A percentile compares a stretch with the other conserved stretches of the same genome.
Conservation (phyloP, 306 rosid genomes). For the Castanea crenata region DNA sequence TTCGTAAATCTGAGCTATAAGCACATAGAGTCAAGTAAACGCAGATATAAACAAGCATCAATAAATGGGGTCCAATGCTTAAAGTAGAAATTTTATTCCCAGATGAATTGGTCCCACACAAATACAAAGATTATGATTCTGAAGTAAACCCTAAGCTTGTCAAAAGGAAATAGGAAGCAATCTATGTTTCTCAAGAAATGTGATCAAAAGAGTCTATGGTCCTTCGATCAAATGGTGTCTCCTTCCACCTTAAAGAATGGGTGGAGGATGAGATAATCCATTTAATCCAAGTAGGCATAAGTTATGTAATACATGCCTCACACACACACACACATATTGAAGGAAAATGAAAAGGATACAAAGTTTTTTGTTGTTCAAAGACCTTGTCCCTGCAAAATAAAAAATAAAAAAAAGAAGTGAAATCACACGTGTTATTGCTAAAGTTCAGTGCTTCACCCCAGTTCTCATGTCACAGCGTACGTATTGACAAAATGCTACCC, state of each 20-base stretch:
- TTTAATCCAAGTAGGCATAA: background rate
- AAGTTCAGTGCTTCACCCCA: background rate
- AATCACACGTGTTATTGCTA: background rate
- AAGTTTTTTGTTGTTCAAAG: conserved; percentile 80
- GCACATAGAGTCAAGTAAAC: conserved; percentile 47
- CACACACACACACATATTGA: background rate
- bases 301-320: background rate
- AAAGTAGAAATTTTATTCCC: background rate
- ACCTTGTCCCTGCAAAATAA: conserved; percentile 78
- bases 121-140: background rate
- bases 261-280: background rate
- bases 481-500: background rate
- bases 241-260: background rate
- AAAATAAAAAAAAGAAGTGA: background rate
- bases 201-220: background rate
- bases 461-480: background rate
- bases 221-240: background rate
- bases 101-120: background rate
- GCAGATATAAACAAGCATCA: conserved; percentile 9
- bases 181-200: background rate
- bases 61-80: background rate
- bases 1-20: conserved; percentile 74
- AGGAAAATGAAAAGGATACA: conserved; percentile 67
- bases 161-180: background rate
- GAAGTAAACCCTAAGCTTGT: background rate